Percentiles rank a stretch among this genome's conserved stretches.
Evolutionary conservation across 2,329 filamentous ascomycete genomes (phyloP).

Genomic region (Ophiosphaerella narmari): DNA sequence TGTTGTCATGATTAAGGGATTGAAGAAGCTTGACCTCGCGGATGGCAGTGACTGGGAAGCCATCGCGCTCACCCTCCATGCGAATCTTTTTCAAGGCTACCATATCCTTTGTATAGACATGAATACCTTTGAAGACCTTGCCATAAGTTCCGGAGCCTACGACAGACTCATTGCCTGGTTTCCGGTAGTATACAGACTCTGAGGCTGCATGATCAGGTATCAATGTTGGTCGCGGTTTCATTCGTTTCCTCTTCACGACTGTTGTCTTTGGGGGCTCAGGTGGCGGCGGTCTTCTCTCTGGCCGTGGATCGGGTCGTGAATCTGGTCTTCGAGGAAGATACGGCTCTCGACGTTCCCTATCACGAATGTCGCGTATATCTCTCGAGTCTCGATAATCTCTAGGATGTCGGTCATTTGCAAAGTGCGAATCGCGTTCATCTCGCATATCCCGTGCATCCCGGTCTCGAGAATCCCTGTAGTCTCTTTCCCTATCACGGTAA

Average conservation of each 20-base stretch:
- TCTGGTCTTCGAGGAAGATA: slow-evolving; percentile 35
- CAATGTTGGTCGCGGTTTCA: slow-evolving; percentile 73
- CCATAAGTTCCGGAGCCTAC: slow-evolving; percentile 95
- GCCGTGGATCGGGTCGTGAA: slow-evolving; percentile 42
- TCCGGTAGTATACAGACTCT: slow-evolving; percentile 90
- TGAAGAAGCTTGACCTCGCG: slow-evolving; percentile 92
- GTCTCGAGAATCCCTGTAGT: slow-evolving; percentile 8
- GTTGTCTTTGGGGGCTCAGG: slow-evolving; percentile 54
- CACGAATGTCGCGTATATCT: slow-evolving; percentile 23
- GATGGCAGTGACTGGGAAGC: slow-evolving; percentile 88
- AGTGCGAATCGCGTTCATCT: slow-evolving; percentile 22
- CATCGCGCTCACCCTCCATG: slow-evolving; percentile 91
- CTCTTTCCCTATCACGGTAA: slow-evolving; percentile 17
- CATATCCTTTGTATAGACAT: slow-evolving; percentile 84
- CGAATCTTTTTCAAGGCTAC: slow-evolving; percentile 89
- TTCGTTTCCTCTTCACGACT: slow-evolving; percentile 68
- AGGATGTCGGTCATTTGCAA: slow-evolving; percentile 24
- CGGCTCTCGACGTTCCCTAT: slow-evolving; percentile 37
- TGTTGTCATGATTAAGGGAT: slow-evolving; percentile 78
- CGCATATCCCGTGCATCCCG: slow-evolving; percentile 21
- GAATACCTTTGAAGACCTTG: slow-evolving; percentile 91
- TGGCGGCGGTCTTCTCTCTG: slow-evolving; percentile 43
- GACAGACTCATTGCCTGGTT: slow-evolving; percentile 96
- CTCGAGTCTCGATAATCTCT: slow-evolving; percentile 26
- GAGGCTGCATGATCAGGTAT: slow-evolving; percentile 74